Evolutionary conservation across 2,329 filamentous ascomycete genomes (phyloP).

Genomic region (Cytospora piceicola): DNA sequence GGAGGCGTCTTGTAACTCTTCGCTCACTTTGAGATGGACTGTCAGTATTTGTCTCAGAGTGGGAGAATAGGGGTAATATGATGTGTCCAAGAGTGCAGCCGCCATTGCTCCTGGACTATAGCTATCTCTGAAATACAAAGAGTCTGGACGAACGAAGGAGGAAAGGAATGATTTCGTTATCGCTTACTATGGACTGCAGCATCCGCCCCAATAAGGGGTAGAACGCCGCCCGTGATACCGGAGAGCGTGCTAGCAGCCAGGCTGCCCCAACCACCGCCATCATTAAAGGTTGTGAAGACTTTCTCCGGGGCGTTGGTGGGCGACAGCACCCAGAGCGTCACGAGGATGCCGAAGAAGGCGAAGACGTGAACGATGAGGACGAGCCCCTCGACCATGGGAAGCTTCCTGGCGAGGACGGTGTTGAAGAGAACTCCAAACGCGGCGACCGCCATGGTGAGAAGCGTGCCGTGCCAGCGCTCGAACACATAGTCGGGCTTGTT

Average conservation of each 20-base stretch:
- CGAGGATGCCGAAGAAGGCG: slow-evolving; percentile 49
- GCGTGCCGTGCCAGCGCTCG: slow-evolving; percentile 47
- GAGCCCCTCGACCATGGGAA: slow-evolving; percentile 49
- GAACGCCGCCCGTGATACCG: slow-evolving; percentile 44
- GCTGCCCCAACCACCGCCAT: slow-evolving; percentile 41
- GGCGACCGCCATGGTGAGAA: slow-evolving; percentile 48
- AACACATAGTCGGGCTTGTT: slow-evolving; percentile 42
- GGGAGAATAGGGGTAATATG: background rate
- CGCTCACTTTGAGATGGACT: slow-evolving; percentile 34
- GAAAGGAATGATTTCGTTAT: background rate
- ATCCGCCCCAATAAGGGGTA: slow-evolving; percentile 41
- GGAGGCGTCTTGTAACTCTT: slow-evolving; percentile 38
- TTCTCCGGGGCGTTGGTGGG: slow-evolving; percentile 35
- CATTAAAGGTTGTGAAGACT: slow-evolving; percentile 40
- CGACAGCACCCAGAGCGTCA: slow-evolving; percentile 44
- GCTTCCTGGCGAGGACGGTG: slow-evolving; percentile 43
- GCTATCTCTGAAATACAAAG: background rate
- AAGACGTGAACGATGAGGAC: slow-evolving; percentile 49
- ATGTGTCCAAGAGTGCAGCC: background rate
- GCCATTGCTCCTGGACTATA: background rate
- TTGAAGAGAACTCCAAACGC: slow-evolving; percentile 49
- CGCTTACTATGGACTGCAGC: slow-evolving; percentile 36
- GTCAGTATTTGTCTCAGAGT: background rate
- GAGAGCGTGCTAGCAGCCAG: slow-evolving; percentile 42
- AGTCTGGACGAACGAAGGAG: background rate